phyloP scores from a whole-genome alignment of 768 basidiomycete species.

The Russula olivacea region DNA sequence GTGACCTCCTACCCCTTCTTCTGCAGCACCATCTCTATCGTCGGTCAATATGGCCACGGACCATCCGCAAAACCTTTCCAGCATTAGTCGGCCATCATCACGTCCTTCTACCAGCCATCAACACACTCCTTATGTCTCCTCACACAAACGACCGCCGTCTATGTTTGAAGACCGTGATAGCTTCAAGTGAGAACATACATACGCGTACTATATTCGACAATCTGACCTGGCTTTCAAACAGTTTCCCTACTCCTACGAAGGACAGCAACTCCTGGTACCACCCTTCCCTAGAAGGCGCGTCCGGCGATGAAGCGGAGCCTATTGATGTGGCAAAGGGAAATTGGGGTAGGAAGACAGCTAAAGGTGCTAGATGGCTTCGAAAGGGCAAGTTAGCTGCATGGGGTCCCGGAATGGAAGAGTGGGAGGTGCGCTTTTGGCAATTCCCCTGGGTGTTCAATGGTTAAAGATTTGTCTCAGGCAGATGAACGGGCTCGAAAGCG shows the following conservation, averaged over 20 bases:
- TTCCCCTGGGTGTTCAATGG: constrained; percentile 18
- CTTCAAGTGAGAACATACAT: not conserved
- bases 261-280: constrained; percentile 82
- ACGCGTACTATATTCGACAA: not conserved
- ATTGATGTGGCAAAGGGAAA: constrained; percentile 54
- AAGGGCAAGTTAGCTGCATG: constrained; percentile 77
- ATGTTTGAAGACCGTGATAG: constrained; percentile 19
- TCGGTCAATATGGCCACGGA: constrained; percentile 26
- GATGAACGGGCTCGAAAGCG: constrained; percentile 83
- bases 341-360: constrained; percentile 75
- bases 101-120: constrained; percentile 23
- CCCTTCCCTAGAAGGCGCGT: constrained; percentile 68
- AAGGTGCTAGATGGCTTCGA: constrained; percentile 77
- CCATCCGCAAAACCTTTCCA: constrained; percentile 23
- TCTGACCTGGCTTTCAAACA: not conserved
- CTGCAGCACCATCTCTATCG: not conserved
- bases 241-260: constrained; percentile 36
- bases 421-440: constrained; percentile 54
- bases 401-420: constrained; percentile 80
- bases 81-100: constrained; percentile 24
- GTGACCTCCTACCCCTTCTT: too few species aligned
- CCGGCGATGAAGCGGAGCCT: constrained; percentile 50
- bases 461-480: constrained; percentile 40
- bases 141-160: constrained; percentile 21
- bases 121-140: constrained; percentile 15